phyloP scores from a whole-genome alignment of 139 green algal species.

The Mychonastes homosphaera region DNA sequence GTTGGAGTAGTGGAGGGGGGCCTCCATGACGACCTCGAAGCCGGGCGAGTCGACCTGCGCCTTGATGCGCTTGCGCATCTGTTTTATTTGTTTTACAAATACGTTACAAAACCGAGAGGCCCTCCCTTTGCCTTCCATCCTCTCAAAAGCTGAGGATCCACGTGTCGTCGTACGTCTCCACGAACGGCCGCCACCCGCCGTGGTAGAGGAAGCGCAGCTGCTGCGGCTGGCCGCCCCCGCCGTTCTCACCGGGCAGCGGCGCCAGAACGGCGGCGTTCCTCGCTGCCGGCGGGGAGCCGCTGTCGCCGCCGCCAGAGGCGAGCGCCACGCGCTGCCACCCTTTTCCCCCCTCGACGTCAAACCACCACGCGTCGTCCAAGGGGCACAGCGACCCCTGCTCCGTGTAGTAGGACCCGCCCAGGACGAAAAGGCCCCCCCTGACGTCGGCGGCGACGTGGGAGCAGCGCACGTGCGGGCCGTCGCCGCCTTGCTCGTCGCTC shows the following conservation, averaged over 20 bases:
- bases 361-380: conserved; percentile 19
- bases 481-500: background rate
- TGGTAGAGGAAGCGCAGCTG: conserved; percentile 5
- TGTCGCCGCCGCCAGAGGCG: background rate
- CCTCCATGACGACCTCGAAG: no score
- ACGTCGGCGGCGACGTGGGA: conserved; percentile 17
- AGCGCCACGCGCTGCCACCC: no score
- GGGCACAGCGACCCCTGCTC: conserved; percentile 18
- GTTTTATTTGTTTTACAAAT: no score
- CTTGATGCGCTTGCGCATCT: no score
- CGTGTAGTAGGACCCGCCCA: conserved; percentile 33
- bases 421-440: conserved; percentile 18
- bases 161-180: conserved; percentile 28
- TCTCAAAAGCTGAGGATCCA: conserved; percentile 13
- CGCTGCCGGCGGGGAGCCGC: conserved; percentile 3
- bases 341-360: no score
- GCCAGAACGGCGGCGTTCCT: conserved; percentile 28
- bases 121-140: no score
- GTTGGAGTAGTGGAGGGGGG: conserved; percentile 69
- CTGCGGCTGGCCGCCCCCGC: no score
- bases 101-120: no score
- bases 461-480: conserved; percentile 22
- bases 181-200: conserved; percentile 31
- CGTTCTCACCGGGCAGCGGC: background rate
- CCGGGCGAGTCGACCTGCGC: no score